Percentiles rank a stretch among this genome's conserved stretches.
phyloP scores from a whole-genome alignment of 345 rosid species.

The Pistacia atlantica region DNA sequence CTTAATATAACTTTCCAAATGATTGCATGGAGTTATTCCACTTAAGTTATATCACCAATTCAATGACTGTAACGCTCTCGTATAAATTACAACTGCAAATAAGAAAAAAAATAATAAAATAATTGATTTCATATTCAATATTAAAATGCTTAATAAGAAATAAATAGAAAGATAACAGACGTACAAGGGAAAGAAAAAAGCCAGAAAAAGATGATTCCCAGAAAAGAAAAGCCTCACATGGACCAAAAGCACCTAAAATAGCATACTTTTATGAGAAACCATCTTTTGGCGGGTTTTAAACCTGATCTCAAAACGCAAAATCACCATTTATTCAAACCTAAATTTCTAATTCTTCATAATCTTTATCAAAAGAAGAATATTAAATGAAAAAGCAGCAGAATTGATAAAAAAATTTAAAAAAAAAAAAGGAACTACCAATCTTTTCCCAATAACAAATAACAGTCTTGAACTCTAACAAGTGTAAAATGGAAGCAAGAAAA shows the following conservation, averaged over 20 bases:
- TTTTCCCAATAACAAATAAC: background rate
- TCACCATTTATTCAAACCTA: conserved; percentile 22
- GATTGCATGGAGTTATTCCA: conserved; percentile 16
- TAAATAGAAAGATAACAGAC: conserved; percentile 29
- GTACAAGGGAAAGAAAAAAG: conserved; percentile 35
- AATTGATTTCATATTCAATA: conserved; percentile 28
- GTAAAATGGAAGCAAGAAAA: background rate
- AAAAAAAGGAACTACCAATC: background rate
- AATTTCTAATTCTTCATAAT: background rate
- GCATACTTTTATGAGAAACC: conserved; percentile 53
- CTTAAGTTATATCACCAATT: conserved; percentile 5
- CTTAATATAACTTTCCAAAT: conserved; percentile 9
- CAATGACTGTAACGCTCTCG: conserved; percentile 5
- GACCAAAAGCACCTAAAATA: conserved; percentile 58
- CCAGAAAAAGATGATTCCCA: conserved; percentile 66
- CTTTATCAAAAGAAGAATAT: conserved; percentile 27
- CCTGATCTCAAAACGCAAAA: conserved; percentile 25
- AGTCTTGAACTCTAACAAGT: background rate
- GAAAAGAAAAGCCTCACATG: conserved; percentile 49
- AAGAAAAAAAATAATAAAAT: background rate
- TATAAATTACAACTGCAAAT: conserved; percentile 28
- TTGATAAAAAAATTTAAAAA: background rate
- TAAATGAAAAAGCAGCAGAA: conserved; percentile 15
- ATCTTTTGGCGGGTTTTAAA: conserved; percentile 45
- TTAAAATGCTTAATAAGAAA: conserved; percentile 45